Evolutionary conservation across 2,329 filamentous ascomycete species (phyloP).

Genomic region (Colletotrichum spinosum): DNA sequence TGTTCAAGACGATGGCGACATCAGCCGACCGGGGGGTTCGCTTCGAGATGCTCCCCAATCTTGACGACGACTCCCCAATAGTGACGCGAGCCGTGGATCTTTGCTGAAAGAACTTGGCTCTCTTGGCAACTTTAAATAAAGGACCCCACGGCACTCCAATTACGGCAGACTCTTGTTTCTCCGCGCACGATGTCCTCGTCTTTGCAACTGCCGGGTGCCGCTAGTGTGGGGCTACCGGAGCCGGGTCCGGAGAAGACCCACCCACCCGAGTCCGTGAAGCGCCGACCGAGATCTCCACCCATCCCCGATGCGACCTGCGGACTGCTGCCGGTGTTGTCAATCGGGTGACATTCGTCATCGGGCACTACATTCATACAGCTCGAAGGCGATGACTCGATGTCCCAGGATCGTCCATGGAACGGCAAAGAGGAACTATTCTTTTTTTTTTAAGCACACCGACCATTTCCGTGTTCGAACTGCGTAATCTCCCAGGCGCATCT

Average conservation of each 20-base stretch:
- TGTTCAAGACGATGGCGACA: conserved; percentile 34
- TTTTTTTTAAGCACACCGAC: too few relatives aligned
- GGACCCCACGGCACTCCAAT: neutral
- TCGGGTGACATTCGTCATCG: too few relatives aligned
- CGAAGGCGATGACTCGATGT: too few relatives aligned
- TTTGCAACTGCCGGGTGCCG: conserved; percentile 3
- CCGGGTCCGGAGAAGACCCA: neutral
- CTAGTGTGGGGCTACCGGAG: neutral
- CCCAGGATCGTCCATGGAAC: too few relatives aligned
- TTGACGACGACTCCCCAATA: neutral
- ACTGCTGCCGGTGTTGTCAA: too few relatives aligned
- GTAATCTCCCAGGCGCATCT: too few relatives aligned
- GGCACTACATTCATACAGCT: too few relatives aligned
- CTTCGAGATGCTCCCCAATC: conserved; percentile 8
- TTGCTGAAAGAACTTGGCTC: neutral
- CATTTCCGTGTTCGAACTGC: too few relatives aligned
- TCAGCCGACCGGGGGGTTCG: conserved; percentile 14
- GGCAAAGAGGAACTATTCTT: too few relatives aligned
- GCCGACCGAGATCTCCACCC: too few relatives aligned
- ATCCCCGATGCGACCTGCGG: too few relatives aligned
- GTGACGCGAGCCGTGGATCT: neutral
- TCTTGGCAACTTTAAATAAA: conserved; percentile 15
- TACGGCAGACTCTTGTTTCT: conserved; percentile 14
- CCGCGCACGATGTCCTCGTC: neutral
- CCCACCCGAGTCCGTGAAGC: neutral